phyloP scores from a whole-genome alignment of 768 basidiomycete genomes.

The Glaciozyma martinii region DNA sequence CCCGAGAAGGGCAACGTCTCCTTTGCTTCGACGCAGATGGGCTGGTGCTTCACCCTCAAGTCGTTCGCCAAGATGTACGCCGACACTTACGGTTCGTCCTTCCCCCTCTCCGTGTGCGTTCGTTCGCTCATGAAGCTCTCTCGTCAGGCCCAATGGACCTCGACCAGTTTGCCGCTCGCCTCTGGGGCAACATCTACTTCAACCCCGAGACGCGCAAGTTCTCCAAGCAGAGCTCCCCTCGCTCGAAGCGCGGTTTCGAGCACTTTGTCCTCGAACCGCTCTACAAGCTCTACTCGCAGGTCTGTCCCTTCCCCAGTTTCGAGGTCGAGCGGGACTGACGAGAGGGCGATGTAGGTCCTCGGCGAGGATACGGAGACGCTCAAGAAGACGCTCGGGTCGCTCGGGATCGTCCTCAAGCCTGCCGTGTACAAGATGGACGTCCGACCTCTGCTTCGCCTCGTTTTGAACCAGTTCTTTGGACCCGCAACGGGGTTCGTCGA shows the following conservation, averaged over 20 bases:
- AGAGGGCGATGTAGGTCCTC: slow-evolving; percentile 53
- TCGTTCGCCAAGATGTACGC: slow-evolving; percentile 97
- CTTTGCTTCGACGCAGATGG: slow-evolving; percentile 94
- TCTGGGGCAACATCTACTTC: slow-evolving; percentile 99
- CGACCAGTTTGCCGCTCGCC: slow-evolving; percentile 71
- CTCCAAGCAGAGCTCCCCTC: slow-evolving; percentile 64
- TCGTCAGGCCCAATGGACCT: slow-evolving; percentile 63
- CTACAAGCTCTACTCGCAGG: slow-evolving; percentile 85
- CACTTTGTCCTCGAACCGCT: slow-evolving; percentile 93
- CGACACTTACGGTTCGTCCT: slow-evolving; percentile 66
- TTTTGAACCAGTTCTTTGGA: slow-evolving; percentile 93
- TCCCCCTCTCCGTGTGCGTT: not conserved
- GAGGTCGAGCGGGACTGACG: not conserved
- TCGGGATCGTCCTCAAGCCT: slow-evolving; percentile 80
- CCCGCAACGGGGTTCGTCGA: slow-evolving; percentile 81
- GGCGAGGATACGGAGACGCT: slow-evolving; percentile 88
- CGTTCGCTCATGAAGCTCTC: not conserved
- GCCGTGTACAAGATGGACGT: slow-evolving; percentile 99
- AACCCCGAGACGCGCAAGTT: slow-evolving; percentile 77
- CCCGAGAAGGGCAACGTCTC: slow-evolving; percentile 95
- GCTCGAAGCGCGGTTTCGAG: slow-evolving; percentile 66
- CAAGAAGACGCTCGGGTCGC: slow-evolving; percentile 59
- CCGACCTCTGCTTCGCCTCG: slow-evolving; percentile 81
- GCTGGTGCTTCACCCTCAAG: slow-evolving; percentile 88
- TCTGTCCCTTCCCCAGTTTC: slow-evolving; percentile 23